phyloP scores from a whole-genome alignment of 768 basidiomycete species.

The Suillus clintonianus region DNA sequence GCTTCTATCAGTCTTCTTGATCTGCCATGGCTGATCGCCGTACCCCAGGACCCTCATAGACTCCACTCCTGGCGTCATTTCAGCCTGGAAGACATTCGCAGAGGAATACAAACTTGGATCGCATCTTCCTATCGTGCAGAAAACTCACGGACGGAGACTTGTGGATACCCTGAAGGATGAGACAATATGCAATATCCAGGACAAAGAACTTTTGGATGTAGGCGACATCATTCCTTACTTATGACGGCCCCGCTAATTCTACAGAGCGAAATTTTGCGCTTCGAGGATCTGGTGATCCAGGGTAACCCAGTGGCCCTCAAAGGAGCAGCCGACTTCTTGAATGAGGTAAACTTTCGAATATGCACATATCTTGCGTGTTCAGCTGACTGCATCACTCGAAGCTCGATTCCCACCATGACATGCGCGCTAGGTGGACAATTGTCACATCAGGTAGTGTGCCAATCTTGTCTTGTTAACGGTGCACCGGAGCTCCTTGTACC shows the following conservation, averaged over 20 bases:
- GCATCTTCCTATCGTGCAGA: conserved; percentile 50
- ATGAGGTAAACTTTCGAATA: conserved; percentile 40
- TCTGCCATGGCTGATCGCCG: conserved; percentile 2
- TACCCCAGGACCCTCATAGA: conserved; percentile 67
- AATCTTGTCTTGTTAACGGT: not conserved
- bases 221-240: conserved; percentile 16
- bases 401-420: conserved; percentile 17
- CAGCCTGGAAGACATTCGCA: conserved; percentile 74
- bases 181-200: conserved; percentile 52
- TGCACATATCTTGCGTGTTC: not conserved
- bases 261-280: conserved; percentile 71
- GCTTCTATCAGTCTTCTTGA: not conserved
- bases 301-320: conserved; percentile 59
- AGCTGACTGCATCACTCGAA: conserved; percentile 8
- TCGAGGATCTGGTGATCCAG: conserved; percentile 75
- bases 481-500: not conserved
- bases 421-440: conserved; percentile 67
- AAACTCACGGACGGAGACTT: conserved; percentile 76
- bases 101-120: conserved; percentile 58
- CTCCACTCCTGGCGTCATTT: conserved; percentile 81
- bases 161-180: conserved; percentile 73
- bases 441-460: conserved; percentile 66
- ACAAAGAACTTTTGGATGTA: conserved; percentile 59
- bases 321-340: conserved; percentile 60
- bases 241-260: not conserved